Evolutionary conservation across 495 filamentous ascomycete genomes (phyloP).

Genomic region (Echria macrotheca): DNA sequence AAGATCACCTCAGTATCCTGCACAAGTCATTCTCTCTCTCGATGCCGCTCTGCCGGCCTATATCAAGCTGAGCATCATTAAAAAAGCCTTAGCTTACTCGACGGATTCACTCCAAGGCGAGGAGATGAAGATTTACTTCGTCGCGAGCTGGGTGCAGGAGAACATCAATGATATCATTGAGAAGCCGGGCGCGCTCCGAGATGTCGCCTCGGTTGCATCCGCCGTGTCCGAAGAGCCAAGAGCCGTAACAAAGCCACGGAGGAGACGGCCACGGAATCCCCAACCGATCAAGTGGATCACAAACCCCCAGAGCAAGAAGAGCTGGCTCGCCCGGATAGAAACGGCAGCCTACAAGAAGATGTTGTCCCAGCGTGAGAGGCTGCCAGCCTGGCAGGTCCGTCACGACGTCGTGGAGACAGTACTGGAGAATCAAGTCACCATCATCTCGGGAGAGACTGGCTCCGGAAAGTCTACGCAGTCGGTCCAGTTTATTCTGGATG

Average conservation of each 20-base stretch:
- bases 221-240: conserved; percentile 47
- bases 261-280: conserved; percentile 44
- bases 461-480: conserved; percentile 96
- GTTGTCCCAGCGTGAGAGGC: conserved; percentile 57
- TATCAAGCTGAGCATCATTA: conserved; percentile 83
- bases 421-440: conserved; percentile 73
- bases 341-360: conserved; percentile 62
- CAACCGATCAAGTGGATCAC: conserved; percentile 44
- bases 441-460: conserved; percentile 94
- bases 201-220: conserved; percentile 67
- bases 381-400: conserved; percentile 85
- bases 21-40: conserved; percentile 69
- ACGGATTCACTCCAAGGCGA: conserved; percentile 64
- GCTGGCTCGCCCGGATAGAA: conserved; percentile 42
- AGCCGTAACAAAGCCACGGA: conserved; percentile 19
- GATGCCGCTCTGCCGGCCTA: conserved; percentile 74
- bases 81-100: conserved; percentile 66
- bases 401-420: conserved; percentile 71
- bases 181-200: conserved; percentile 72
- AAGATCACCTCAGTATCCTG: conserved; percentile 61
- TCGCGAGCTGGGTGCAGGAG: conserved; percentile 84
- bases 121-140: conserved; percentile 77
- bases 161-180: conserved; percentile 71
- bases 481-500: conserved; percentile 92
- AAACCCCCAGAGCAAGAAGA: conserved; percentile 36